Evolutionary conservation across 305 asterid species (phyloP), one percentile per base, ranked within the genome.

Genomic region (Ruellia speciosa): DNA sequence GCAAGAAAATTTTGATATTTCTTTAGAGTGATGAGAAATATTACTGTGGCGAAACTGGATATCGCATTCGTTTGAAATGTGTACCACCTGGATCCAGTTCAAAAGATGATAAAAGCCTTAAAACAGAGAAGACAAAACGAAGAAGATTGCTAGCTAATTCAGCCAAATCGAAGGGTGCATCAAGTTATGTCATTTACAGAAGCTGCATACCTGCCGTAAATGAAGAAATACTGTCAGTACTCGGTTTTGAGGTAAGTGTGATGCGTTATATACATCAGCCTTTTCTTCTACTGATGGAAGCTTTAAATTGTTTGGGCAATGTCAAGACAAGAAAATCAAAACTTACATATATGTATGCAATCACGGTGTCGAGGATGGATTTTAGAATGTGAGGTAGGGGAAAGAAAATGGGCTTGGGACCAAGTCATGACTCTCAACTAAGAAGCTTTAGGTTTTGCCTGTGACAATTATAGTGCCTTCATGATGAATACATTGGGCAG

Each of bases 11-110:
- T 63, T 56, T 60, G 55, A 13, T 66, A 24, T 67, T 66, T 53
- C 59, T 48, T 76, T 43, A 90, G 98, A 79, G 71, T 72, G 90
- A 81, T 65, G 82, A 77, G 62, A 87, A 83, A 47, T 90, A 79
- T 61, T 85, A 83, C 18, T 90, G 98, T 62, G 85, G 92, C 39
- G 98, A 90, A 80, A 90, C 98, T 71, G 95, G 85, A 63, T 90
- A 90, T 65, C 98, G 94, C 63, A 85, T 90, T 61, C 96, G 95
- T 45, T 75, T 90, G 66, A 85, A 87, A 72, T 90, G 98, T 78
- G 70, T 70, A 64, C 76, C 82, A 41, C 56, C 63, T 56, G 77
- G 70, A 59, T 66, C 81, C 56, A 70, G 18, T 58, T 66, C 82
- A 13, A 64, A 83, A 68, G 79, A 76, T 40, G 65, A 70, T 51